Base-by-base conservation (phyloP, 2,329 filamentous ascomycete genomes). In the Fulvia fulva region DNA sequence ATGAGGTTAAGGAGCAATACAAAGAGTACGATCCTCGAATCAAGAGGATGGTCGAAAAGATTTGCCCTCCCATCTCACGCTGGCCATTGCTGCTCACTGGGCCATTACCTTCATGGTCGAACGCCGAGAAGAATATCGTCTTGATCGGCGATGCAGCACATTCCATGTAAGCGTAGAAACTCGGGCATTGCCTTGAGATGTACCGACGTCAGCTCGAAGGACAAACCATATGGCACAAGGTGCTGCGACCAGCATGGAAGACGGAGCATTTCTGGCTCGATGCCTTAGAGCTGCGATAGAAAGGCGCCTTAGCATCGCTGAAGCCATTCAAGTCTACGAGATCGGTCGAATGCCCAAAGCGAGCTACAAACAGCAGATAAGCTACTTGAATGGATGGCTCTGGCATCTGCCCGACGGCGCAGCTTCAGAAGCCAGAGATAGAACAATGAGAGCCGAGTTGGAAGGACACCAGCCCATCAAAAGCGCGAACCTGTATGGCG, bases 1-100 rank as follows among this genome's bases (percentile, higher is more conserved):
- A 76, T 22, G 78, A 80, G 56, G 73, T 80, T 57, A 61, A 70
- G 23, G 66, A 72, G 7, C 69, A 76, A 19, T 80, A 77, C 59
- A 71, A 74, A 52, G 74, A 74, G 45, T 80, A 76, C 65, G 78
- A 80, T 63, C 76, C 77, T 5, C 68, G 75, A 3, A 76, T 78
- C 57, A 72, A 73, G 61, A 68, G 74, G 4, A 69, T 77, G 28
- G 70, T 78, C 11, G 71, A 75, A 47, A 76, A 74, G 73, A 72
- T 77, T 16, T 64, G 70, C 12, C 63, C 68, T 21, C 69, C 69
- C 14, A 60, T 67, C n/a, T 65, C 68, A 49, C 71, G 75, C 34
- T 79, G 77, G 77, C 76, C 77, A 6, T 66, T 79, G 12, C 68
- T 79, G 50, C 73, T 78, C 25, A 76, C 76, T 3, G 75, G 75